Percentiles rank a stretch among this genome's conserved stretches.
Evolutionary conservation across 345 rosid genomes (phyloP).

Genomic region (Diplotaxis tenuifolia): DNA sequence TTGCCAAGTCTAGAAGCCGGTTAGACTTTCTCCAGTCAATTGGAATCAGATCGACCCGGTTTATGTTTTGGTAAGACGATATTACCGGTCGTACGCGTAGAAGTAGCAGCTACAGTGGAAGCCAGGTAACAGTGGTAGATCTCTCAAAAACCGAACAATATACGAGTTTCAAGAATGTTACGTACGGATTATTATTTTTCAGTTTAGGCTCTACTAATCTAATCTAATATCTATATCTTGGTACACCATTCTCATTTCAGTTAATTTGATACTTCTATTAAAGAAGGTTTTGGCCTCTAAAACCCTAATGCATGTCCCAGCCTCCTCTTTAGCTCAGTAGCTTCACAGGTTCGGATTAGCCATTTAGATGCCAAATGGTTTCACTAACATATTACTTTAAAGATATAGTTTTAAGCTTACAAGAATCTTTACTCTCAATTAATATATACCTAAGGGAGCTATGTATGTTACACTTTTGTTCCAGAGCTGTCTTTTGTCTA

Average conservation of each 20-base stretch:
- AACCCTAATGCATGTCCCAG: neutral
- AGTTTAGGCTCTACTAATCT: neutral
- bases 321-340: neutral
- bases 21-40: too few species aligned
- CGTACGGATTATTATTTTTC: neutral
- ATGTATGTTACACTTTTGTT: conserved; percentile 8
- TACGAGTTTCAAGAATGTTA: neutral
- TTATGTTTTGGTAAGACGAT: neutral
- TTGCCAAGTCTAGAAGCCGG: neutral
- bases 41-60: neutral
- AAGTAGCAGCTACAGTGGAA: neutral
- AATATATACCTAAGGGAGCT: neutral
- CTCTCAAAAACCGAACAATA: neutral
- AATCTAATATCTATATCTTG: neutral
- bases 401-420: too few species aligned
- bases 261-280: neutral
- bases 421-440: neutral
- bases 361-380: neutral
- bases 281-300: neutral
- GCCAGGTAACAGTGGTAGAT: neutral
- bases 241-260: neutral
- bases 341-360: neutral
- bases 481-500: neutral
- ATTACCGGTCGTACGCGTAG: neutral
- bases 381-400: neutral